phyloP scores from a whole-genome alignment of 2,329 filamentous ascomycete genomes.

The Tolypocladium album region DNA sequence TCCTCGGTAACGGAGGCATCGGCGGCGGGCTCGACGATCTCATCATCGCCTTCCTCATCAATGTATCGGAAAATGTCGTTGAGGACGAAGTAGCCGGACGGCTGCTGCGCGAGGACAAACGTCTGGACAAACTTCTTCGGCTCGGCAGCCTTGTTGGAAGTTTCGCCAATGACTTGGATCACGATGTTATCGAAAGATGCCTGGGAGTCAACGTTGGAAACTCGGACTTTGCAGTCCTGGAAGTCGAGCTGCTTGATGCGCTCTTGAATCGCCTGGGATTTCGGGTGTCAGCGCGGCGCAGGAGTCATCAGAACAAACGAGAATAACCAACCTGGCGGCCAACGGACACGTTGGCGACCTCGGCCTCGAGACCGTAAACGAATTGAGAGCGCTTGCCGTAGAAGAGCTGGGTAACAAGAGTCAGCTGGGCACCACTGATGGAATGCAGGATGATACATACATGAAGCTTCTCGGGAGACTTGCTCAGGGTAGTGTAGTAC shows the following conservation, averaged over 20 bases:
- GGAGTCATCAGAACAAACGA: background rate
- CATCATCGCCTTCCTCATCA: conserved; percentile 70
- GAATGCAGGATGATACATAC: conserved; percentile 29
- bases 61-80: conserved; percentile 98
- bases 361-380: conserved; percentile 83
- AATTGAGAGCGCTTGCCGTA: conserved; percentile 95
- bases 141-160: conserved; percentile 83
- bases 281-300: conserved; percentile 4
- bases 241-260: conserved; percentile 89
- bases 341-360: conserved; percentile 75
- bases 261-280: conserved; percentile 73
- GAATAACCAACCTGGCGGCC: conserved; percentile 59
- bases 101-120: conserved; percentile 92
- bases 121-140: conserved; percentile 97
- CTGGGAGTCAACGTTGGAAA: conserved; percentile 96
- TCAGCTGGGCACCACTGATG: background rate
- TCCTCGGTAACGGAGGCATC: conserved; percentile 16
- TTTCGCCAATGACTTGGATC: conserved; percentile 96
- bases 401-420: conserved; percentile 52
- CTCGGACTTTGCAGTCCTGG: conserved; percentile 95
- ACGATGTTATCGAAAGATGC: conserved; percentile 88
- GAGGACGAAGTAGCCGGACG: conserved; percentile 93
- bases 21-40: conserved; percentile 26
- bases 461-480: conserved; percentile 85
- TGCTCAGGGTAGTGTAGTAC: conserved; percentile 97